Conservation (phyloP, 768 basidiomycete species). For the Neoboletus magnificus region DNA sequence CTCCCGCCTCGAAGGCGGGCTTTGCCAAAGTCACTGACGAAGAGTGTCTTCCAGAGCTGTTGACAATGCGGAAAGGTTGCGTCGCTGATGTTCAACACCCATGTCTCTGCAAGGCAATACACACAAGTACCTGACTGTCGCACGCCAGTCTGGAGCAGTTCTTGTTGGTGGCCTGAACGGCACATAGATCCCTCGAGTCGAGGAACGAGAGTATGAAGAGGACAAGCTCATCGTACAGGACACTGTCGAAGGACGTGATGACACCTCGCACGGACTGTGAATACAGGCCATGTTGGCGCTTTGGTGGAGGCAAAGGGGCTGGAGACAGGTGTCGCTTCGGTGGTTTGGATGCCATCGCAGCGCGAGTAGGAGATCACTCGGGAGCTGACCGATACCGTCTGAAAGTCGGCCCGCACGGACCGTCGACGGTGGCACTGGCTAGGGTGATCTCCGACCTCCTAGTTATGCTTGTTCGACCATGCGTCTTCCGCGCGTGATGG, state of each 20-base stretch:
- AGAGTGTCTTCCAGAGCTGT: conserved; percentile 68
- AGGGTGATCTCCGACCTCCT: too few species aligned
- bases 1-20: conserved; percentile 63
- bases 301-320: conserved; percentile 50
- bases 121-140: conserved; percentile 56
- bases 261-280: conserved; percentile 10
- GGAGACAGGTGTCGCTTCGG: conserved; percentile 52
- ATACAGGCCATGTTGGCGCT: conserved; percentile 44
- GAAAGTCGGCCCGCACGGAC: conserved; percentile 10
- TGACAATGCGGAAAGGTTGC: conserved; percentile 1
- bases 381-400: neutral
- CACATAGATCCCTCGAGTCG: conserved; percentile 63
- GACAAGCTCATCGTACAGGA: conserved; percentile 74
- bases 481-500: neutral
- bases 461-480: neutral
- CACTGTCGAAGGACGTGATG: conserved; percentile 46
- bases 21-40: conserved; percentile 62
- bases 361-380: neutral
- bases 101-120: neutral
- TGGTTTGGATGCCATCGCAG: conserved; percentile 33
- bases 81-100: conserved; percentile 17
- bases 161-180: conserved; percentile 55
- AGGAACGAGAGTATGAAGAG: conserved; percentile 72
- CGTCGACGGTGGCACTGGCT: too few species aligned
- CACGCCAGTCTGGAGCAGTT: conserved; percentile 65